These are phyloP conservation scores for Eudorina sp. DNA, from an alignment of 139 green algal genomes.

Conservation along the genomic window DNA sequence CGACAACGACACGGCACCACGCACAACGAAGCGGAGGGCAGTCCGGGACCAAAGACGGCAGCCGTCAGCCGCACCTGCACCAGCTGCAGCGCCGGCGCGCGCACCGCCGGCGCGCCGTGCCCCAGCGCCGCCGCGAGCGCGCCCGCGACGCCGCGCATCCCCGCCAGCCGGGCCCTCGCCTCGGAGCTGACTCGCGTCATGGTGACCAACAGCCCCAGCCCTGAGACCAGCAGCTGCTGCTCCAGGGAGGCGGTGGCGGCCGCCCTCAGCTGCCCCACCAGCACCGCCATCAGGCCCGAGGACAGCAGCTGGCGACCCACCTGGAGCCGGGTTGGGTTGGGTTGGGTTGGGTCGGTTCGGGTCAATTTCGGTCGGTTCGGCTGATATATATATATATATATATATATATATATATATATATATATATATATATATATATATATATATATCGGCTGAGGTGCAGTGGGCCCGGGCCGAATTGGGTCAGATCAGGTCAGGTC, in stretches of 20 bases:
- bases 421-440: no score
- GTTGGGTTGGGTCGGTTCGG: not conserved
- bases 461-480: no score
- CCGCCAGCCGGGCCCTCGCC: not conserved
- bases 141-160: constrained; percentile 2
- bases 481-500: no score
- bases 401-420: no score
- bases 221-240: constrained; percentile 46
- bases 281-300: constrained; percentile 22
- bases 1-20: no score
- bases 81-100: constrained; percentile 24
- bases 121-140: constrained; percentile 38
- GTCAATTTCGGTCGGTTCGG: no score
- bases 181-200: not conserved
- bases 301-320: constrained; percentile 15
- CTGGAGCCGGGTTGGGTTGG: not conserved
- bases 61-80: constrained; percentile 29
- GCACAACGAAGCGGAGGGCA: not conserved
- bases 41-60: not conserved
- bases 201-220: constrained; percentile 35
- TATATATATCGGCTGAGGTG: no score
- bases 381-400: no score
- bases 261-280: constrained; percentile 37
- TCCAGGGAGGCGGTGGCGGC: constrained; percentile 27
- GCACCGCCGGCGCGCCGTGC: not conserved